phyloP scores from a whole-genome alignment of 2,329 filamentous ascomycete species.

The Juglanconis oblonga region DNA sequence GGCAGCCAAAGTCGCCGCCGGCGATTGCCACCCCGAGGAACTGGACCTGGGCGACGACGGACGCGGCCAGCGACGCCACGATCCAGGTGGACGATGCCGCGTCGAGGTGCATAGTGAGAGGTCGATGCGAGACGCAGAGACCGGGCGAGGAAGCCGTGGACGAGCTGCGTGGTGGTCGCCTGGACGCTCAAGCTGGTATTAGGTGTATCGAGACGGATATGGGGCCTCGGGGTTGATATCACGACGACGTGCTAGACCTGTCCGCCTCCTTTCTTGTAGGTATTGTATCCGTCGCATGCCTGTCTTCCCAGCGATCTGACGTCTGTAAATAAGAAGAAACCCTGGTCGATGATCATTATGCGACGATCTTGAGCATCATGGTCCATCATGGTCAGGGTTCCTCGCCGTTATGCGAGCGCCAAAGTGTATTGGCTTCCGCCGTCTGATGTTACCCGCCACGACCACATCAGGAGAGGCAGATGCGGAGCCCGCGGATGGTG shows the following conservation, averaged over 20 bases:
- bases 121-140: not conserved
- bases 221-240: too few relatives aligned
- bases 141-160: not conserved
- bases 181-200: too few relatives aligned
- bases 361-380: not conserved
- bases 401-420: not conserved
- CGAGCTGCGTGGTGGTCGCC: too few relatives aligned
- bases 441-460: not conserved
- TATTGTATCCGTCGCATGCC: too few relatives aligned
- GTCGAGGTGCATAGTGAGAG: not conserved
- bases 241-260: too few relatives aligned
- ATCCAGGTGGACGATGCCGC: not conserved
- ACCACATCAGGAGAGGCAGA: not conserved
- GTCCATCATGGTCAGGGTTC: too few relatives aligned
- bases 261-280: too few relatives aligned
- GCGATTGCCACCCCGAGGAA: slow-evolving; percentile 40
- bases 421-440: not conserved
- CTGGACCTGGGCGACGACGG: slow-evolving; percentile 4
- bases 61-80: slow-evolving; percentile 3
- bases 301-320: too few relatives aligned
- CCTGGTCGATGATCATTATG: not conserved
- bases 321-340: not conserved
- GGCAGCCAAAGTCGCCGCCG: slow-evolving; percentile 47
- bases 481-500: not conserved
- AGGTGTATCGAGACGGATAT: too few relatives aligned